A percentile compares a stretch with the other conserved stretches of the same genome.
These are phyloP conservation scores for Fusarium sp. DNA, from an alignment of 2,329 filamentous ascomycete genomes.

Conservation along the genomic window DNA sequence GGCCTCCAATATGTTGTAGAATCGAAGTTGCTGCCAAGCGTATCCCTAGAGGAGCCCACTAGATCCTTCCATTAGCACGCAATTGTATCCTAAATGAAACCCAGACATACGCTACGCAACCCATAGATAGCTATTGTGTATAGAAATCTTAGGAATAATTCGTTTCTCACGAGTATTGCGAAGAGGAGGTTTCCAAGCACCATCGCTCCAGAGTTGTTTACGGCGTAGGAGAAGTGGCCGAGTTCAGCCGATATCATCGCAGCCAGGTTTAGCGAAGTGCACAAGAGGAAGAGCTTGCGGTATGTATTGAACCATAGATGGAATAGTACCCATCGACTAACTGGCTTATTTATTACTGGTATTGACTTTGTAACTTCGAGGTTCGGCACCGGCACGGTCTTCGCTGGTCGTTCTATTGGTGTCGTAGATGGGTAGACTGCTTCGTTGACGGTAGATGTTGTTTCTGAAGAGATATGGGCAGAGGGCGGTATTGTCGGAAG, in stretches of 20 bases:
- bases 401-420: no score
- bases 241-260: neutral
- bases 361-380: neutral
- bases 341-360: neutral
- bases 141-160: neutral
- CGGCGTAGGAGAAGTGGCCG: neutral
- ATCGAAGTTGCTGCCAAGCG: neutral
- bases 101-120: neutral
- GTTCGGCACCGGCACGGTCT: neutral
- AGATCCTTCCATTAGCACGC: neutral
- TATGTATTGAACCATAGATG: constrained; percentile 11
- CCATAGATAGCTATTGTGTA: neutral
- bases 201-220: neutral
- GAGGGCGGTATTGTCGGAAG: neutral
- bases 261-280: neutral
- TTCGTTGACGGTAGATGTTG: neutral
- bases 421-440: no score
- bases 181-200: constrained; percentile 3
- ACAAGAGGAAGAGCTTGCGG: neutral
- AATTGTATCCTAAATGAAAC: fast-evolving
- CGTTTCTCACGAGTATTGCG: constrained; percentile 3
- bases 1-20: constrained; percentile 11
- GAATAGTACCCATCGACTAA: neutral
- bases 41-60: constrained; percentile 1
- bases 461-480: neutral